Evolutionary conservation across 2,329 filamentous ascomycete genomes (phyloP).

Genomic region (Exophiala bonariae): DNA sequence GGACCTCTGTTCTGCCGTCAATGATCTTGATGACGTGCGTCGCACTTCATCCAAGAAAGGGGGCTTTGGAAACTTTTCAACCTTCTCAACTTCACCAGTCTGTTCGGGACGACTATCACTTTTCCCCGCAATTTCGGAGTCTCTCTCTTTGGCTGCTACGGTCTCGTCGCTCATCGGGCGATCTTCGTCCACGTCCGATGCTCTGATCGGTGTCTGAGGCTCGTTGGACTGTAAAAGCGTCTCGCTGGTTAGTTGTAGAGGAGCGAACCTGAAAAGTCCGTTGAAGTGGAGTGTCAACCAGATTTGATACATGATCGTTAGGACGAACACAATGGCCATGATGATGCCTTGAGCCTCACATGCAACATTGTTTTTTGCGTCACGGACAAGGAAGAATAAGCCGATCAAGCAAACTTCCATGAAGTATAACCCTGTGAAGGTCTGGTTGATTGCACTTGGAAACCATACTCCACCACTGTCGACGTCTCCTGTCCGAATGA

Average conservation of each 20-base stretch:
- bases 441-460: slow-evolving; percentile 20
- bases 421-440: slow-evolving; percentile 19
- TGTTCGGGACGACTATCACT: no score
- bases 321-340: slow-evolving; percentile 15
- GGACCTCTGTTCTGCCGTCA: slow-evolving; percentile 1
- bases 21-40: slow-evolving; percentile 7
- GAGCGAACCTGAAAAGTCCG: slow-evolving; percentile 20
- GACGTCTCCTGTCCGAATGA: slow-evolving; percentile 15
- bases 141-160: slow-evolving; percentile 6
- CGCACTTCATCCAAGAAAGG: slow-evolving; percentile 5
- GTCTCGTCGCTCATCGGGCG: slow-evolving; percentile 3
- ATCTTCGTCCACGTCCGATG: no score
- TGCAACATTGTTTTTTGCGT: slow-evolving; percentile 10
- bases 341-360: slow-evolving; percentile 20
- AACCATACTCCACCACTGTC: slow-evolving; percentile 19
- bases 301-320: slow-evolving; percentile 17
- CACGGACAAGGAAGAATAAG: slow-evolving; percentile 20
- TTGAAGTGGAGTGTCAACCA: slow-evolving; percentile 18
- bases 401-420: slow-evolving; percentile 22
- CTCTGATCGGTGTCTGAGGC: no score
- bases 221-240: no score
- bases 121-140: slow-evolving; percentile 1
- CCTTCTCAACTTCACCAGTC: slow-evolving; percentile 1
- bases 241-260: slow-evolving; percentile 10
- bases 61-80: background rate